Evolutionary conservation across 192 early-diverging fungal genomes (phyloP), one percentile per base, ranked within the genome.

Genomic region (Umbelopsis isabellina): DNA sequence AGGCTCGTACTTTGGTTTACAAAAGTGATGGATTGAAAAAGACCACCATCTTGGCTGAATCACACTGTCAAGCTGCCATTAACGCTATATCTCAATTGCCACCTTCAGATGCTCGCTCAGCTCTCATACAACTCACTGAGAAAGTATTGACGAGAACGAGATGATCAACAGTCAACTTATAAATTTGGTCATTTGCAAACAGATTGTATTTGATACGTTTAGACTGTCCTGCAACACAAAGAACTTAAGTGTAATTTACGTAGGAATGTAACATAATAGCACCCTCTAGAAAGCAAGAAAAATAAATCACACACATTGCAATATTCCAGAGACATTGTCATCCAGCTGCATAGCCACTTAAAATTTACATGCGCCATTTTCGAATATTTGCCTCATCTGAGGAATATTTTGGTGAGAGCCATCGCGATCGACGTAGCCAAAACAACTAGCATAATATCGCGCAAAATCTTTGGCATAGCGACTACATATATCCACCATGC

Each of bases 121-220:
- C 96, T 0, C 75, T 98, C 27, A 86, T 94, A 15, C 83, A 91
- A 41, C 76, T 98, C 16, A 92, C 95, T 7, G 73, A 91, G 23
- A 90, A 94, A 37, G 88, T 97, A 46, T 73, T 96, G 25, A 93
- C 89, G 0, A 83, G 97, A 65, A 91, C 85, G 50, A 95, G 92
- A 76, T 97, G 30, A 41, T 41, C 37, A 9, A 10, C 37, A 10
- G 37, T 41, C 37, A 41, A 5, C 1, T 41, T 41, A 79, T 37
- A 72, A 18, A 21, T 25, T 46, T 61, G 12, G 2, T 30, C 13
- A 41, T 70, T 49, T 44, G 21, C 16, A 20, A 67, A 67, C 12
- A 21, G 13, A 61, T 30, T 61, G 55, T 61, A 61, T 33, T 61
- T 61, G 27, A 61, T 25, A 35, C 15, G 18, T 35, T 61, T 61